These are phyloP conservation scores for Phytophthora europaea DNA, from an alignment of 352 stramenopile species.

Conservation along the genomic window DNA sequence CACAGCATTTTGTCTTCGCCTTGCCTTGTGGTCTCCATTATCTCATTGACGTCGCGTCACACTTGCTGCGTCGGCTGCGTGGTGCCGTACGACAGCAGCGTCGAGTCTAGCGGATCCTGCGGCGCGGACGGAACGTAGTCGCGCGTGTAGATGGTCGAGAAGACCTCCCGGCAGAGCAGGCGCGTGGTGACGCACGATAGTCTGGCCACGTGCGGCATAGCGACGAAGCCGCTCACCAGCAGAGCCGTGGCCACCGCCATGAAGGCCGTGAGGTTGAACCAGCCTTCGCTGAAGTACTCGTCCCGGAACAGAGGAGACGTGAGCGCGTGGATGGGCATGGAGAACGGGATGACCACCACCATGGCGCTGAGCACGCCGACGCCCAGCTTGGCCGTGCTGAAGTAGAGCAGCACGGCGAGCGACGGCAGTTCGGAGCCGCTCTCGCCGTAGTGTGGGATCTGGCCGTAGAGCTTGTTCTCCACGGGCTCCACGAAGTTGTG, in stretches of 20 bases:
- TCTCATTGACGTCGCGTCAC: slow-evolving; percentile 17
- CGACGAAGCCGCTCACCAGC: slow-evolving; percentile 43
- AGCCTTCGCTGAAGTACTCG: slow-evolving; percentile 41
- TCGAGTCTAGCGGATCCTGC: slow-evolving; percentile 6
- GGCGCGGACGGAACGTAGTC: slow-evolving; percentile 20
- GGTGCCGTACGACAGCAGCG: slow-evolving; percentile 35
- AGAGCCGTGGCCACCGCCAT: slow-evolving; percentile 34
- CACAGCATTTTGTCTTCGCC: slow-evolving; percentile 11
- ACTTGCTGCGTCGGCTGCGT: slow-evolving; percentile 34
- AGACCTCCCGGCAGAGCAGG: slow-evolving; percentile 59
- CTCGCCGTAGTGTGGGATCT: slow-evolving; percentile 43
- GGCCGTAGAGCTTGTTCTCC: slow-evolving; percentile 44
- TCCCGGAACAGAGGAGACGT: slow-evolving; percentile 40
- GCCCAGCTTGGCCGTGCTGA: slow-evolving; percentile 52
- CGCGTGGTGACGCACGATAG: slow-evolving; percentile 59
- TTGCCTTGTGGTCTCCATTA: neutral
- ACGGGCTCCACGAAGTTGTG: slow-evolving; percentile 69
- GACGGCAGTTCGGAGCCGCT: slow-evolving; percentile 35
- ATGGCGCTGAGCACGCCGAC: slow-evolving; percentile 48
- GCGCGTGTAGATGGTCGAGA: slow-evolving; percentile 42
- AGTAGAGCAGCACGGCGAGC: slow-evolving; percentile 55
- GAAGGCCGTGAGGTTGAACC: slow-evolving; percentile 36
- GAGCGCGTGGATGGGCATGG: slow-evolving; percentile 54
- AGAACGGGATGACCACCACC: slow-evolving; percentile 49
- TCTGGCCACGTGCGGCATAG: slow-evolving; percentile 61